These are phyloP conservation scores for Colletotrichum viniferum DNA, from an alignment of 2,329 filamentous ascomycete species.

Conservation along the genomic window DNA sequence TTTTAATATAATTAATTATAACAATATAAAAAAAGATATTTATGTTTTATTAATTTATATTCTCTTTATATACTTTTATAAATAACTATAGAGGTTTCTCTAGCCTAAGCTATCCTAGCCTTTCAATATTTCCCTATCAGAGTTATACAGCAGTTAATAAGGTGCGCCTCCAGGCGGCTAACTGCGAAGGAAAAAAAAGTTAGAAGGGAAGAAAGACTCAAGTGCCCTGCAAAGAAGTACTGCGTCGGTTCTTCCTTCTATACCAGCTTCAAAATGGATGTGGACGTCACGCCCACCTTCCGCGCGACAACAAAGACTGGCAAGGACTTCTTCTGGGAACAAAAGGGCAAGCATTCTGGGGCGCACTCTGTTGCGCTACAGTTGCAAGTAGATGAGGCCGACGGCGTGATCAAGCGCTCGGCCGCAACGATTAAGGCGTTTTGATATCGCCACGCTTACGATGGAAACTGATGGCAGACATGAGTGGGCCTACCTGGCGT, in stretches of 20 bases:
- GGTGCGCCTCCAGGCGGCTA: no score
- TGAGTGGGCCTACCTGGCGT: not conserved
- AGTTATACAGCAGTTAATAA: no score
- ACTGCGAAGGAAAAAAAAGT: no score
- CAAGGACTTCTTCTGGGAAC: slow-evolving; percentile 11
- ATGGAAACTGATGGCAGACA: not conserved
- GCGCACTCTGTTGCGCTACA: slow-evolving; percentile 19
- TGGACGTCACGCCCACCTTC: slow-evolving; percentile 21
- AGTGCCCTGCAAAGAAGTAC: slow-evolving; percentile 19
- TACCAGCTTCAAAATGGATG: slow-evolving; percentile 20
- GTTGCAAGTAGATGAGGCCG: slow-evolving; percentile 17
- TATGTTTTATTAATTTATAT: no score
- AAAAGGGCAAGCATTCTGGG: slow-evolving; percentile 15
- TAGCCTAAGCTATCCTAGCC: no score
- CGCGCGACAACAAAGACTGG: slow-evolving; percentile 14
- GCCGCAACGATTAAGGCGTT: not conserved
- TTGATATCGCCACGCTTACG: not conserved
- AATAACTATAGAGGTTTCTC: no score
- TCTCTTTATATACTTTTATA: no score
- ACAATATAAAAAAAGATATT: no score
- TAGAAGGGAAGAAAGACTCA: not conserved
- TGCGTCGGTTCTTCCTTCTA: slow-evolving; percentile 21
- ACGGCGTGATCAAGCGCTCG: not conserved
- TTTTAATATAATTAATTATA: no score
- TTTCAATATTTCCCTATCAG: no score